Evolutionary conservation across 768 basidiomycete genomes (phyloP).

Genomic region (Cubamyces sp.): DNA sequence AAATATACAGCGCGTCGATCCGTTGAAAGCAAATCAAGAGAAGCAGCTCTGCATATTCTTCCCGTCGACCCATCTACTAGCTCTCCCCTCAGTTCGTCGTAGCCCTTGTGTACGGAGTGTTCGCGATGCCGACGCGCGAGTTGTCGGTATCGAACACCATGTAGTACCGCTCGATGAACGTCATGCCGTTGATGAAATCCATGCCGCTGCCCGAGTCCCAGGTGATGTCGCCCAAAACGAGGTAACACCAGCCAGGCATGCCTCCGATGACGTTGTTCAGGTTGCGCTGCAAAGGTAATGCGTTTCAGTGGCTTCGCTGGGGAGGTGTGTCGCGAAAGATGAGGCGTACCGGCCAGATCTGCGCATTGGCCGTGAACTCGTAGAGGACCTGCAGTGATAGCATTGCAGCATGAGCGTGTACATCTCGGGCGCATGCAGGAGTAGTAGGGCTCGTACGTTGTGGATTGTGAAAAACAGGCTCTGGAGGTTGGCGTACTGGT

Average conservation of each 20-base stretch:
- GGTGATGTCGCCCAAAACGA: constrained; percentile 44
- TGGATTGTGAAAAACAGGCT: constrained; percentile 27
- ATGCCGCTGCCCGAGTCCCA: constrained; percentile 46
- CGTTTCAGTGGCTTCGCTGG: too few species aligned
- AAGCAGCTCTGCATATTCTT: too few species aligned
- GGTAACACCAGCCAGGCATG: constrained; percentile 41
- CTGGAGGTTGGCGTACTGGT: constrained; percentile 24
- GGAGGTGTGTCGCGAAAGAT: too few species aligned
- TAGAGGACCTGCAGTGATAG: constrained; percentile 23
- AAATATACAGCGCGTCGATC: too few species aligned
- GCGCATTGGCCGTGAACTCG: constrained; percentile 37
- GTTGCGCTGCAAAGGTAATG: constrained; percentile 33
- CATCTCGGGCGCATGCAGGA: too few species aligned
- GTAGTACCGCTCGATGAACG: constrained; percentile 67
- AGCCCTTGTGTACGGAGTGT: constrained; percentile 50
- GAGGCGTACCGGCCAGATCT: constrained; percentile 36
- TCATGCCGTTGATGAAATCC: constrained; percentile 58
- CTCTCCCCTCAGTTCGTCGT: constrained; percentile 38
- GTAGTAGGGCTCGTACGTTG: neutral
- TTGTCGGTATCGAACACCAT: constrained; percentile 64
- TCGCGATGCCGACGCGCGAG: constrained; percentile 58
- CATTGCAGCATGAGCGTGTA: too few species aligned
- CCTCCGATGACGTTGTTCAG: constrained; percentile 51
- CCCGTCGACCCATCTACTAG: too few species aligned
- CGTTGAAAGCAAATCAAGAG: too few species aligned